Conservation (phyloP, 169 alveolate species). For the Plasmodium chabaudi region DNA sequence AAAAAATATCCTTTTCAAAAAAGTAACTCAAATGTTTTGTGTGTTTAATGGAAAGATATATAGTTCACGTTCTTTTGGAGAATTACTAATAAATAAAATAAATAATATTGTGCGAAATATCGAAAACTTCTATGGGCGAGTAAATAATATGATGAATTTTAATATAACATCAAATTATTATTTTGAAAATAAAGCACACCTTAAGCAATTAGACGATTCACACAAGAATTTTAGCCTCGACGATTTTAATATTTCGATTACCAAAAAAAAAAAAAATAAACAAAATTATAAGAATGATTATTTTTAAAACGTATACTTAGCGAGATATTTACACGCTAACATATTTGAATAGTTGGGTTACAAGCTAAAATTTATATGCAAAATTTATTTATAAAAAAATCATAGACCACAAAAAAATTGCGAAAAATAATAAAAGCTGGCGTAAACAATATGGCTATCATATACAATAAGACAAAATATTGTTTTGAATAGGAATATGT, state of each 20-base stretch:
- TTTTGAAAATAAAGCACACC: slow-evolving; percentile 22
- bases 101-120: slow-evolving; percentile 52
- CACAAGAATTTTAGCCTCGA: slow-evolving; percentile 25
- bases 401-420: not conserved
- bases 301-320: not conserved
- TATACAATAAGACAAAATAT: slow-evolving; percentile 28
- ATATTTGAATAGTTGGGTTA: not conserved
- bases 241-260: slow-evolving; percentile 44
- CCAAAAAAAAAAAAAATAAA: slow-evolving; percentile 24
- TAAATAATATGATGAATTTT: slow-evolving; percentile 60
- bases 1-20: slow-evolving; percentile 32
- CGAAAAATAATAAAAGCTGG: not conserved
- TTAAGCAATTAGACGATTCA: slow-evolving; percentile 1
- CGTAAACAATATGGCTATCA: not conserved
- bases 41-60: slow-evolving; percentile 70
- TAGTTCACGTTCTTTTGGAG: slow-evolving; percentile 66
- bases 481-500: not conserved
- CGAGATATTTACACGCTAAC: not conserved
- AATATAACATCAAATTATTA: slow-evolving; percentile 68
- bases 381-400: not conserved
- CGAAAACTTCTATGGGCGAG: slow-evolving; percentile 46
- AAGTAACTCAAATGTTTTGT: slow-evolving; percentile 48
- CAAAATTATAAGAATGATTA: too few relatives aligned
- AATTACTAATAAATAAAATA: slow-evolving; percentile 66
- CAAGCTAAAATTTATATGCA: not conserved